Base-by-base conservation (phyloP, 2,329 filamentous ascomycete genomes). In the Dactylellina cionopaga region DNA sequence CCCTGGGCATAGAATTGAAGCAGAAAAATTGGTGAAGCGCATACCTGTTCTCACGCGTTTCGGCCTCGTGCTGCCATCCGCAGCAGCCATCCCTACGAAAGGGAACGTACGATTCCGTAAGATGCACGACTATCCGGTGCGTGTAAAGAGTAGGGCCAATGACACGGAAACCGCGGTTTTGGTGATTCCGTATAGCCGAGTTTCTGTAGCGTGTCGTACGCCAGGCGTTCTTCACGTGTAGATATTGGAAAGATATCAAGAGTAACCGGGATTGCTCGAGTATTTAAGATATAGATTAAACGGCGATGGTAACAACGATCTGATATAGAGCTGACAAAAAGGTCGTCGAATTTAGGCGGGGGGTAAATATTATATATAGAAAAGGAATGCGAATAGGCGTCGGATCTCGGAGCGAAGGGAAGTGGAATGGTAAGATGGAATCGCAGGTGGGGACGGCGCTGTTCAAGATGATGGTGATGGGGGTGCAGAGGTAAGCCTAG, bases 31-130 rank as follows among this genome's bases (percentile, higher is more conserved):
- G 25, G 54, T 56, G 47, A 44, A 43, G 31, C 49, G 31, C 71
- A 52, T 97, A 35, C 93, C 93, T 2, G 93, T 97, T 47, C 94
- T 88, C 15, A 96, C 92, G 75, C 93, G 85, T 81, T 90, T 94
- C n/a, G 92, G 88, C 80, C 93, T 64, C 51, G 66, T 94, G 74
- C 78, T 80, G 25, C 66, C 66, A 60, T 71, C 66, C 15, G 66
- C 66, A 27, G 66, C 66, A 59, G 66, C 66, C 66, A 71, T 71
- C 33, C 66, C 66, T 49, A 49, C 33, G 41, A 39, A 51, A n/a
- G n/a, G 58, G 58, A 37, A 46, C 31, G 51, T 52, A 52, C 35
- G 49, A 22, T 49, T 44, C 29, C 58, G 56, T 47, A 39, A 5
- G 51, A 27, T 44, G 58, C 44, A 6, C 13, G 44, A 39, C 55